These are phyloP conservation scores for Talaromyces islandicus DNA, from an alignment of 2,329 filamentous ascomycete genomes.

Conservation along the genomic window DNA sequence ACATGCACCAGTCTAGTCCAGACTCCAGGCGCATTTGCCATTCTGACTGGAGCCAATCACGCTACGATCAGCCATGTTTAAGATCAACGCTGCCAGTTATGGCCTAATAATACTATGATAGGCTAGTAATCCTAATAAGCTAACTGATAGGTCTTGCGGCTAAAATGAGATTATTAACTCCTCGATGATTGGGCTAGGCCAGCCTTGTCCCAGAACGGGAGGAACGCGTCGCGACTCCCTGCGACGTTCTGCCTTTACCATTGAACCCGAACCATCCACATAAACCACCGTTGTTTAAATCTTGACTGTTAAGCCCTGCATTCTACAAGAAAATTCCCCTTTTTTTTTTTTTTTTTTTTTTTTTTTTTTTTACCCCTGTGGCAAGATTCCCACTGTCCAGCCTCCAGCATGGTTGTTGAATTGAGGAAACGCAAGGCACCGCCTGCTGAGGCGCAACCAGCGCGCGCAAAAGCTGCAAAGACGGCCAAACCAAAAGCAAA, in stretches of 20 bases:
- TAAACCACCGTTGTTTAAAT: background rate
- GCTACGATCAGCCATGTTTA: no score
- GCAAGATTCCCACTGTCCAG: background rate
- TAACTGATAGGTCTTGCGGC: background rate
- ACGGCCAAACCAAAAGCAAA: conserved; percentile 13
- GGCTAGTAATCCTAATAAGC: background rate
- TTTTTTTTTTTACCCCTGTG: no score
- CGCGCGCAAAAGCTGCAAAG: conserved; percentile 20
- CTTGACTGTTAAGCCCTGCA: background rate
- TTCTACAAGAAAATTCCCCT: no score
- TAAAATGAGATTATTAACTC: background rate
- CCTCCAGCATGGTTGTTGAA: conserved; percentile 47
- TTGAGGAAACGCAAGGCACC: conserved; percentile 58
- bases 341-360: no score
- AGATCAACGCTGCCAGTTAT: background rate
- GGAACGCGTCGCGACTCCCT: background rate
- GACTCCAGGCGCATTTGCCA: background rate
- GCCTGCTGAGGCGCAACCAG: conserved; percentile 33
- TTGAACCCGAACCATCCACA: background rate
- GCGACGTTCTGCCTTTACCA: background rate
- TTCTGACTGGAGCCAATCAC: no score
- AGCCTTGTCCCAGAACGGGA: background rate
- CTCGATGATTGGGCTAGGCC: background rate
- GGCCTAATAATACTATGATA: background rate
- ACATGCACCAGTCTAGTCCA: background rate